Percentiles rank a stretch among this genome's conserved stretches.
Conservation (phyloP, 2,329 filamentous ascomycete genomes). For the Talaromyces pinophilus region DNA sequence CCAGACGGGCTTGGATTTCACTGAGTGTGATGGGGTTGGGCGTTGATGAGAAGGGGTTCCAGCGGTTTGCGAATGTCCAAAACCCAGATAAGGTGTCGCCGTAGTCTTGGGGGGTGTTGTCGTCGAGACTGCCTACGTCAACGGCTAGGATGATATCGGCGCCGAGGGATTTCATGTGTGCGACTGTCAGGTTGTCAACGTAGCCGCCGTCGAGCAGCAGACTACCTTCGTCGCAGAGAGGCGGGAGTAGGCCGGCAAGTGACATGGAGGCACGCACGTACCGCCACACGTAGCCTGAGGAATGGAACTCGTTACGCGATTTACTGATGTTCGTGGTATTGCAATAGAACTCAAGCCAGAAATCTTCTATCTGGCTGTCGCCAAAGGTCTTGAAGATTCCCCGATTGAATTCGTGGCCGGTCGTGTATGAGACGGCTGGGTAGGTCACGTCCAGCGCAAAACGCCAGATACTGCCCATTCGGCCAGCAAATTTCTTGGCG, state of each 20-base stretch:
- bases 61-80: conserved; percentile 92
- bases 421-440: conserved; percentile 94
- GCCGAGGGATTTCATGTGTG: conserved; percentile 93
- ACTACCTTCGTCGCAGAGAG: conserved; percentile 92
- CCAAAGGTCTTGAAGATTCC: conserved; percentile 99
- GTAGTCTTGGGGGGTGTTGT: conserved; percentile 86
- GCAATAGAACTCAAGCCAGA: conserved; percentile 98
- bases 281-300: conserved; percentile 94
- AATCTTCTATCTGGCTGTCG: conserved; percentile 96
- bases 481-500: conserved; percentile 93
- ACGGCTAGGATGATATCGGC: conserved; percentile 94
- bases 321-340: conserved; percentile 99
- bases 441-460: conserved; percentile 96
- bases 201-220: conserved; percentile 97
- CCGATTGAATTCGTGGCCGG: conserved; percentile 97
- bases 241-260: conserved; percentile 85
- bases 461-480: conserved; percentile 99
- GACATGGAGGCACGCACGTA: conserved; percentile 98
- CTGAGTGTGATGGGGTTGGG: conserved; percentile 93
- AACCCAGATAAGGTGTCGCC: conserved; percentile 92
- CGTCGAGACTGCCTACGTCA: conserved; percentile 89
- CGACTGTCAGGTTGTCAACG: conserved; percentile 93
- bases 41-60: conserved; percentile 88
- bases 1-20: conserved; percentile 91
- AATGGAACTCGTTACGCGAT: conserved; percentile 87